Base-by-base conservation (phyloP, 257 asterid genomes). In the Mitragyna speciosa region DNA sequence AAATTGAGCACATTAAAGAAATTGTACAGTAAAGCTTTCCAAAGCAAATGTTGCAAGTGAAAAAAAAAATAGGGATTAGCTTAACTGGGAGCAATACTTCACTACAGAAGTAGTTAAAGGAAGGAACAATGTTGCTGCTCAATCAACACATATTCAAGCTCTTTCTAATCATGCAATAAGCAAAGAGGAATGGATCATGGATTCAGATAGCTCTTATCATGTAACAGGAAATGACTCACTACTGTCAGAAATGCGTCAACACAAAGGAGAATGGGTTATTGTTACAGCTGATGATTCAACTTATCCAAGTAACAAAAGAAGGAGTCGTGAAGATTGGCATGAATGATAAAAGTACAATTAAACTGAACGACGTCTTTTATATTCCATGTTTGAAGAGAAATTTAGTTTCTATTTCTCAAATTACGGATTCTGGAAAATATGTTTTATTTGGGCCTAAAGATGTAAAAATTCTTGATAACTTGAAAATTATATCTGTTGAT, bases 381-480 rank as follows among this genome's bases (percentile, higher is more conserved):
- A 74, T 76, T 65, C 64, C 26, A 56, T 5, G 26, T 56, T 56
- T 56, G 64, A 56, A 56, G 64, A 56, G 26, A 56, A 56, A 83
- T 78, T 33, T 74, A 70, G 58, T 76, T 83, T 83, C 66, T 8
- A 12, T 81, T 1, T 72, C 84, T 26, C 83, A 81, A 36, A 78
- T 84, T 22, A 78, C 61, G 2, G 15, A 78, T 31, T 84, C 73
- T 65, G 30, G 56, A 63, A 81, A 79, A 56, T 82, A 71, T 75
- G 69, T 78, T 63, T 49, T 81, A 19, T 78, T 84, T 41, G 24
- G 81, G 59, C 78, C 72, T 7, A 31, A 79, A 30, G 86, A 76
- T 72, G 79, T 82, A 19, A 78, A 82, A 24, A 39, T 80, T 9
- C 52, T 77, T 66, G 70, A 70, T 17, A 72, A 70, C 66, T n/a